phyloP scores from a whole-genome alignment of 2,329 filamentous ascomycete genomes.

The Alternaria brassicicola region DNA sequence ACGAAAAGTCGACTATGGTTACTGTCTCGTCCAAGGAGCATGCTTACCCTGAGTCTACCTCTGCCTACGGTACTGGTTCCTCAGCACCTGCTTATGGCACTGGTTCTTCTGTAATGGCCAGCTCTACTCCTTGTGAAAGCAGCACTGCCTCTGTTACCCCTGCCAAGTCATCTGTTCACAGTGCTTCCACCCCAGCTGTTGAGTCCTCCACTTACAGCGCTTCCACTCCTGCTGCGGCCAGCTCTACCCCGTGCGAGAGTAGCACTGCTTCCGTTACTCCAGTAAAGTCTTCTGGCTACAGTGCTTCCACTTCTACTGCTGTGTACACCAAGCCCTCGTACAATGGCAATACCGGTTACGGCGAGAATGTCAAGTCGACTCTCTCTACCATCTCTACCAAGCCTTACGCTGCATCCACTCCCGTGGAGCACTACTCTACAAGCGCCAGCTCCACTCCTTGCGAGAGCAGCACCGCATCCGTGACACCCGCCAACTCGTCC shows the following conservation, averaged over 20 bases:
- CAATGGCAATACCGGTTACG: conserved; percentile 1
- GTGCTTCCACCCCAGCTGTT: neutral
- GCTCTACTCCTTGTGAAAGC: conserved; percentile 9
- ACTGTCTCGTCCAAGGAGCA: conserved; percentile 3
- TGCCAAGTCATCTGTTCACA: neutral
- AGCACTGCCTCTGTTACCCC: neutral
- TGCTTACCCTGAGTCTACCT: neutral
- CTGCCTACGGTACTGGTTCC: neutral
- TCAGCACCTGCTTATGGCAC: neutral
- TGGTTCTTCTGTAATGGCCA: neutral
- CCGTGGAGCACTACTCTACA: neutral
- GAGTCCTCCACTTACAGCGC: neutral
- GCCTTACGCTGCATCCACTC: neutral
- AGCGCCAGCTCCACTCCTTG: conserved; percentile 6
- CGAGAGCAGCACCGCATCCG: conserved; percentile 2
- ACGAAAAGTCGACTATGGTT: neutral
- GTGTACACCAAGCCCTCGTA: conserved; percentile 8
- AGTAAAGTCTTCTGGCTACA: conserved; percentile 1
- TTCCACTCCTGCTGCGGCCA: neutral
- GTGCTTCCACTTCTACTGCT: conserved; percentile 1
- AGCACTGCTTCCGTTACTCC: conserved; percentile 1
- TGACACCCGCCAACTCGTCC: neutral
- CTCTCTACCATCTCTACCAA: conserved; percentile 1
- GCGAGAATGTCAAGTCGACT: neutral
- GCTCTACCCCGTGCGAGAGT: conserved; percentile 6